Conservation (phyloP, 495 filamentous ascomycete genomes). For the Hypoxylon intermedium region DNA sequence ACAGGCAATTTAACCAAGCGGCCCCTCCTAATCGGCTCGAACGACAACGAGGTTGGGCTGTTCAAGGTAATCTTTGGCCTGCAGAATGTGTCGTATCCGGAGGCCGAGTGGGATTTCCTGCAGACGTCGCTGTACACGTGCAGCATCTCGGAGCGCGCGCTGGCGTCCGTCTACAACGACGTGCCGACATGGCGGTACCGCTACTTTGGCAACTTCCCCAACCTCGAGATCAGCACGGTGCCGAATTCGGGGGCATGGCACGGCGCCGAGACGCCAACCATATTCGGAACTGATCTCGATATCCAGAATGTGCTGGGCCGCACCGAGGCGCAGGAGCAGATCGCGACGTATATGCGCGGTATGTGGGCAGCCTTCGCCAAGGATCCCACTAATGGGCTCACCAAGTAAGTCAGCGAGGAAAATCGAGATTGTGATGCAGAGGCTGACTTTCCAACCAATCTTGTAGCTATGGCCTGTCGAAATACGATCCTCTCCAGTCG, state of each 20-base stretch:
- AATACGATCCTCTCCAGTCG: constrained; percentile 38
- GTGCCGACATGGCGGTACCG: constrained; percentile 60
- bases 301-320: constrained; percentile 1
- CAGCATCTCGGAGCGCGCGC: constrained; percentile 46
- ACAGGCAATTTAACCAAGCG: constrained; percentile 22
- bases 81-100: constrained; percentile 36
- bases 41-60: constrained; percentile 56
- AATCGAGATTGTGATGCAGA: constrained; percentile 3
- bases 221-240: constrained; percentile 49
- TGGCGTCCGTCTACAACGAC: constrained; percentile 38
- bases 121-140: constrained; percentile 57
- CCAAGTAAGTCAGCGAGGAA: constrained; percentile 33
- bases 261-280: constrained; percentile 41
- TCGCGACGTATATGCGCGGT: constrained; percentile 50
- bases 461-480: constrained; percentile 46
- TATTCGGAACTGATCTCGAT: constrained; percentile 2
- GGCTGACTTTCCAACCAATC: not conserved
- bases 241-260: constrained; percentile 58
- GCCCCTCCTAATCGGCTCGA: constrained; percentile 56
- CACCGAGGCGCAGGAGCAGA: constrained; percentile 38
- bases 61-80: constrained; percentile 23
- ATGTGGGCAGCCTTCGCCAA: constrained; percentile 61
- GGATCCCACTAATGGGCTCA: constrained; percentile 55
- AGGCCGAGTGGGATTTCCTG: constrained; percentile 48
- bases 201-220: constrained; percentile 59